Base-by-base conservation (phyloP, 148 eudicot genomes). In the Rhododendron griersonianum region DNA sequence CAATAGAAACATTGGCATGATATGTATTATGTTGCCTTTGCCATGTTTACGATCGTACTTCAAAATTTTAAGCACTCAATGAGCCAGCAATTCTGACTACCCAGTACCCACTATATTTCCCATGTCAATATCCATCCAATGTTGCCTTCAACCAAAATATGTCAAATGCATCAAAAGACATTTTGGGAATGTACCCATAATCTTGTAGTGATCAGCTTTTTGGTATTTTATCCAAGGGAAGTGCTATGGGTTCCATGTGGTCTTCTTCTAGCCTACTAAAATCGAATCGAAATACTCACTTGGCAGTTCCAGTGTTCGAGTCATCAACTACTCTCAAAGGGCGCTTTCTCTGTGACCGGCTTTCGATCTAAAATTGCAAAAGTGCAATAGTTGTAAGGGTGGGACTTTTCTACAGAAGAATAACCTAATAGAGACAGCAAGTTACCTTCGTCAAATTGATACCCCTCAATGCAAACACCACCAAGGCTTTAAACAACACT, bases 261-360 rank as follows among this genome's bases (percentile, higher is more conserved):
- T 69, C 18, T 47, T 69, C 61, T 83, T 83, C n/a, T 14, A 69
- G 15, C 41, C 44, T 8, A 28, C 75, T 35, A 10, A 28, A 69
- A 18, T 50, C 23, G 3, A 71, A 73, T 19, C 23, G 7, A 44
- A 53, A 37, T 78, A 91, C 98, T 93, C 91, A 97, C 99, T 90
- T 95, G 45, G 98, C 95, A 86, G 92, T 95, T 79, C 96, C 99
- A 81, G 87, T 94, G 89, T 93, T 95, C 15, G 91, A 90, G 93
- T 94, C 99, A 90, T 95, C 98, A 63, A 95, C 98, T 65, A 98
- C 92, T 86, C 98, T 93, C 77, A 98, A 84, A 15, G 99, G 98
- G 16, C 95, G 94, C 86, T 90, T 95, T 86, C 89, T 93, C 85
- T 94, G 99, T 61, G 99, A 98, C 55, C 98, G 95, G 91, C 99